Conservation (phyloP, 2,329 filamentous ascomycete species). For the Pseudogymnoascus sp. region DNA sequence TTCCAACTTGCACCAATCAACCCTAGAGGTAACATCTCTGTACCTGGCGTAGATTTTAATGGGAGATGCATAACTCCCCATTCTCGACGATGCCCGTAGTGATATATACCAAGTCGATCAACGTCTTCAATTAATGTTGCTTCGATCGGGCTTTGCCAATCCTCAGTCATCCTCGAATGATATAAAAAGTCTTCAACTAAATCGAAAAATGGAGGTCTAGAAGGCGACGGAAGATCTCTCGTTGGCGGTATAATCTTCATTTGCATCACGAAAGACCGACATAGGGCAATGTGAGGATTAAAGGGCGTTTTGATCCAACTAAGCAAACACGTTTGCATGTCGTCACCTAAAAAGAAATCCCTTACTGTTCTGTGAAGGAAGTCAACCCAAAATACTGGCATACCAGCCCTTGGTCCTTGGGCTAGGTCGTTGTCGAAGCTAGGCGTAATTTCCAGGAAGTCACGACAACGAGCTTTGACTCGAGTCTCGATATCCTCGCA, state of each 20-base stretch:
- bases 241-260: background rate
- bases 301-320: background rate
- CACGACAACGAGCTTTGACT: background rate
- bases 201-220: background rate
- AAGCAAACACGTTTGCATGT: background rate
- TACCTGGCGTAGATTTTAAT: background rate
- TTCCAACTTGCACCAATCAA: background rate
- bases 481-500: background rate
- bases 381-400: background rate
- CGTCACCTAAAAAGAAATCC: background rate
- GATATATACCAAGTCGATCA: background rate
- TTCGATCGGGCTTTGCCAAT: background rate
- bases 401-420: background rate
- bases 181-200: background rate
- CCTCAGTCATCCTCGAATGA: background rate
- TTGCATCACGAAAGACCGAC: background rate
- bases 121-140: background rate
- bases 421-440: no score
- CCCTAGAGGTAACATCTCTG: background rate
- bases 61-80: background rate
- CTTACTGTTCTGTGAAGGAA: slow-evolving; percentile 10
- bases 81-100: background rate
- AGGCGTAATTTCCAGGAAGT: background rate
- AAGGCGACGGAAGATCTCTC: background rate
- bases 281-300: background rate